Conservation (phyloP, 1,139 yeast species). For the Candida sanyaensis region DNA sequence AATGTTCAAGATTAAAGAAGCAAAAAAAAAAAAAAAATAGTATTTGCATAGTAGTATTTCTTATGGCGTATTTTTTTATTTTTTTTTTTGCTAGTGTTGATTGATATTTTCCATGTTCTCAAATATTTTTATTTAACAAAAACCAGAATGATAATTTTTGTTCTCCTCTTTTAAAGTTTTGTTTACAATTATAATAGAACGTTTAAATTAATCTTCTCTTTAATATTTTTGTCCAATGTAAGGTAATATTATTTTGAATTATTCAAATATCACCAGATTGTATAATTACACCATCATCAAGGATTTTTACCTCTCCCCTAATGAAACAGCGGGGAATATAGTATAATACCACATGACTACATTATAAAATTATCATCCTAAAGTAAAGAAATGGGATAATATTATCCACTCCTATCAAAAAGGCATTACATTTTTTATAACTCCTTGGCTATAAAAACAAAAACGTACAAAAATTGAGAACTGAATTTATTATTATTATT, state of each 20-base stretch:
- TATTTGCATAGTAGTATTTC: too few species aligned
- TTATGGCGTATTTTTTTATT: too few species aligned
- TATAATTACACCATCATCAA: background rate
- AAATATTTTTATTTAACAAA: too few species aligned
- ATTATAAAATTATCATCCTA: background rate
- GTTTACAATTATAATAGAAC: background rate
- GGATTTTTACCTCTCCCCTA: background rate
- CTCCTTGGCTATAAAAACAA: background rate
- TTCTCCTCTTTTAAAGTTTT: background rate
- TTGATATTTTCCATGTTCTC: too few species aligned
- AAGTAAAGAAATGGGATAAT: background rate
- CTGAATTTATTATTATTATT: too few species aligned
- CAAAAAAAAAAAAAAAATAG: too few species aligned
- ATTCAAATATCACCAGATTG: background rate
- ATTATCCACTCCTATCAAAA: background rate
- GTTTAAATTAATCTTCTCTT: background rate
- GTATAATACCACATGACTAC: background rate
- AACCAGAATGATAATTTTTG: too few species aligned
- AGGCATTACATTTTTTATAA: background rate
- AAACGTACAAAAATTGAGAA: too few species aligned
- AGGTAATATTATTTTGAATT: background rate
- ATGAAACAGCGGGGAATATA: background rate
- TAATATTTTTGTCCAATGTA: background rate
- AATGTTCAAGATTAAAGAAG: too few species aligned
- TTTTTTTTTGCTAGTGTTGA: too few species aligned